Evolutionary conservation across 306 rosid species (phyloP).

Genomic region (Hippophae tibetana): DNA sequence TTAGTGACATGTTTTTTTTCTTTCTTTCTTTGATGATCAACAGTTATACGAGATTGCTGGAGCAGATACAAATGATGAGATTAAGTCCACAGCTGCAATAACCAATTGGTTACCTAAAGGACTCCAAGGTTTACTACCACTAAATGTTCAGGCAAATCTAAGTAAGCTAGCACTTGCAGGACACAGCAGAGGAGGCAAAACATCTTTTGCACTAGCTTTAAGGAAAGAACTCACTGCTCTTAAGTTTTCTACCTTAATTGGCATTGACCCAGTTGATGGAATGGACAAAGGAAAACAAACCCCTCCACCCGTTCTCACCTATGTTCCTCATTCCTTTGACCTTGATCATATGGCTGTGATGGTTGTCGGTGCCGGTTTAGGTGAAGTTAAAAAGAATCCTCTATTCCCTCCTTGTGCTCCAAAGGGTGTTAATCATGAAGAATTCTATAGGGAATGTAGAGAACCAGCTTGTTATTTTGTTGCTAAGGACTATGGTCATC

Average conservation of each 20-base stretch:
- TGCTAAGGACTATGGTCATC: constrained; percentile 64
- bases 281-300: constrained; percentile 63
- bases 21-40: constrained; percentile 20
- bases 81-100: constrained; percentile 45
- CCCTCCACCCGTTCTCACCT: constrained; percentile 72
- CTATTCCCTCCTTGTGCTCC: constrained; percentile 81
- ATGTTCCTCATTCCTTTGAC: constrained; percentile 54
- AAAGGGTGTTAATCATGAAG: constrained; percentile 63
- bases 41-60: constrained; percentile 61
- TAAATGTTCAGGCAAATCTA: constrained; percentile 37
- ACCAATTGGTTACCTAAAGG: constrained; percentile 61
- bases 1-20: background rate
- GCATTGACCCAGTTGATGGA: constrained; percentile 92
- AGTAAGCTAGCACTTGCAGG: constrained; percentile 55
- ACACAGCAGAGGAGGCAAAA: constrained; percentile 85
- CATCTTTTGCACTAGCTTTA: constrained; percentile 66
- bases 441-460: constrained; percentile 56
- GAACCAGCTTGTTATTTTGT: constrained; percentile 56
- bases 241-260: constrained; percentile 63
- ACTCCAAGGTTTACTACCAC: constrained; percentile 42
- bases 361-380: constrained; percentile 67
- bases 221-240: constrained; percentile 29
- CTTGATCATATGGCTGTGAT: constrained; percentile 39
- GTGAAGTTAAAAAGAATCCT: constrained; percentile 44
- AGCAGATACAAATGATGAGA: constrained; percentile 54